Conservation (phyloP, 2,329 filamentous ascomycete species). For the Calcarisporium arbuscula region DNA sequence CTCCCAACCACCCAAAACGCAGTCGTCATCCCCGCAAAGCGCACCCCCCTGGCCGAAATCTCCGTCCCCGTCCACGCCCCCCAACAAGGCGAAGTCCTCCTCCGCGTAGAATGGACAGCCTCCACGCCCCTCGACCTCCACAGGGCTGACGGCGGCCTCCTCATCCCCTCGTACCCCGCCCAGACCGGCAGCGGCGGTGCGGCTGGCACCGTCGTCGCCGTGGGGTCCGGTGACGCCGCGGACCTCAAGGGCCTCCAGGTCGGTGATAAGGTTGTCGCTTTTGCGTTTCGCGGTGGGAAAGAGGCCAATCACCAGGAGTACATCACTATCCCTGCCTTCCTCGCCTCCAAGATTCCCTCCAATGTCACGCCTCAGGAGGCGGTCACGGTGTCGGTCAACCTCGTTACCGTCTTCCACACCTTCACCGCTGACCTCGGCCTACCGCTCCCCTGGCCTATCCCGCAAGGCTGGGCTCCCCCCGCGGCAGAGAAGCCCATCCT, state of each 20-base stretch:
- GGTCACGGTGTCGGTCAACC: slow-evolving; percentile 49
- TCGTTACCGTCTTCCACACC: slow-evolving; percentile 54
- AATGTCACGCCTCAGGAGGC: slow-evolving; percentile 37
- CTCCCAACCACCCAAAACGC: slow-evolving; percentile 59
- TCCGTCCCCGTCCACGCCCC: slow-evolving; percentile 30
- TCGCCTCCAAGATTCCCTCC: slow-evolving; percentile 38
- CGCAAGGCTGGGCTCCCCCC: slow-evolving; percentile 29
- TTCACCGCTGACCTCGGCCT: slow-evolving; percentile 43
- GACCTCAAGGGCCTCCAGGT: slow-evolving; percentile 35
- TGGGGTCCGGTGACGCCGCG: slow-evolving; percentile 31
- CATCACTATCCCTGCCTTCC: slow-evolving; percentile 43
- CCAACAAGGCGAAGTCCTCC: slow-evolving; percentile 44
- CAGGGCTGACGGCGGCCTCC: slow-evolving; percentile 52
- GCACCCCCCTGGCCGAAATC: slow-evolving; percentile 47
- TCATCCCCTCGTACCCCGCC: slow-evolving; percentile 41
- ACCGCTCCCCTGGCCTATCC: slow-evolving; percentile 51
- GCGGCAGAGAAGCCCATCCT: slow-evolving; percentile 33
- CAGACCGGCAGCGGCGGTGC: slow-evolving; percentile 43
- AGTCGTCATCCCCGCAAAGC: slow-evolving; percentile 48
- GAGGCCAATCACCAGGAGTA: slow-evolving; percentile 52
- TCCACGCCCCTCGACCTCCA: slow-evolving; percentile 58
- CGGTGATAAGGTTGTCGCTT: slow-evolving; percentile 52
- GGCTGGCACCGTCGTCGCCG: slow-evolving; percentile 46
- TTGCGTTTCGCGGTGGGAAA: slow-evolving; percentile 37
- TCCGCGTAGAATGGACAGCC: slow-evolving; percentile 52